Evolutionary conservation across 768 basidiomycete species (phyloP).

Genomic region (Antrodiella citrinella): DNA sequence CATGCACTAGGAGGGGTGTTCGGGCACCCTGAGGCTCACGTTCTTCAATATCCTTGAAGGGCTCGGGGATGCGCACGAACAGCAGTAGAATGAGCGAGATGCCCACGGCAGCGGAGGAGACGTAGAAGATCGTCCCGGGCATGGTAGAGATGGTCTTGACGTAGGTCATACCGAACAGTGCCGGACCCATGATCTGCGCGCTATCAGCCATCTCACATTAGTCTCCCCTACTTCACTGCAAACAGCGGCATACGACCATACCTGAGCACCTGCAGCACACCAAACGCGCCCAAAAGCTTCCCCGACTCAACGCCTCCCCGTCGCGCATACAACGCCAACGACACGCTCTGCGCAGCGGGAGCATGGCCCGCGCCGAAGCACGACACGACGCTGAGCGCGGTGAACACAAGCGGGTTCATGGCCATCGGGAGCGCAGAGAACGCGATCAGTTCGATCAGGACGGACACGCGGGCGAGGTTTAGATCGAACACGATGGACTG

Average conservation of each 20-base stretch:
- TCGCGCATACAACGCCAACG: slow-evolving; percentile 55
- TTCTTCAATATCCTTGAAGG: slow-evolving; percentile 11
- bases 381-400: slow-evolving; percentile 37
- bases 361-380: slow-evolving; percentile 56
- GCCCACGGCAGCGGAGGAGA: slow-evolving; percentile 33
- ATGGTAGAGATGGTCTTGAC: slow-evolving; percentile 61
- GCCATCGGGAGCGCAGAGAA: slow-evolving; percentile 40
- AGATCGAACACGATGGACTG: slow-evolving; percentile 60
- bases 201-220: slow-evolving; percentile 25
- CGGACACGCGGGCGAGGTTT: slow-evolving; percentile 52
- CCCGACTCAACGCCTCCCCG: slow-evolving; percentile 58
- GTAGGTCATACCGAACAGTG: slow-evolving; percentile 66
- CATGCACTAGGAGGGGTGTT: background rate
- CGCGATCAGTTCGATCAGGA: slow-evolving; percentile 45
- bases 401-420: slow-evolving; percentile 40
- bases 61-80: slow-evolving; percentile 36
- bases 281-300: slow-evolving; percentile 71
- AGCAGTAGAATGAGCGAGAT: slow-evolving; percentile 37
- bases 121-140: slow-evolving; percentile 62
- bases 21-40: background rate
- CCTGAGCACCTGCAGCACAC: slow-evolving; percentile 66
- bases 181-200: slow-evolving; percentile 61
- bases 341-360: slow-evolving; percentile 65
- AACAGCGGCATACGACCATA: slow-evolving; percentile 20
- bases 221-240: background rate